Evolutionary conservation across 148 eudicot species (phyloP), one percentile per base, ranked within the genome.

Genomic region (Cornus controversa): DNA sequence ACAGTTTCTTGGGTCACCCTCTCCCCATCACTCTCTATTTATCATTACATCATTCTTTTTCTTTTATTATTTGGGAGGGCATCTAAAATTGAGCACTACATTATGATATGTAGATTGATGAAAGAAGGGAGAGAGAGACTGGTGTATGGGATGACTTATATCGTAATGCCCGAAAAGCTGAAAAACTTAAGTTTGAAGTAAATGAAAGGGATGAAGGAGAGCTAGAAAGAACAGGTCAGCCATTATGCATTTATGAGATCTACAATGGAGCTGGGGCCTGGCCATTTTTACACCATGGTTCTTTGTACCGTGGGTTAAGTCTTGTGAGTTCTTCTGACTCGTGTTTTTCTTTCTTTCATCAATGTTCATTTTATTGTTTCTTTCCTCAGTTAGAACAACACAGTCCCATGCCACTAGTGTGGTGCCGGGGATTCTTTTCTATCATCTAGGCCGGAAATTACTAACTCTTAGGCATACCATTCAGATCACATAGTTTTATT

Each of bases 151-250:
- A 96, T 84, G 97, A 91, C 67, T 84, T 96, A 63, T 96, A 96
- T 75, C 87, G 90, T 62, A 92, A 82, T 90, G 99, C 96, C 77
- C 89, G 94, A 65, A 96, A 89, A 88, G 86, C 97, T 67, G 99
- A 96, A 77, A 96, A 93, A 80, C 87, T 96, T 10, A 89, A 81
- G 80, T 90, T 87, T 77, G 94, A 96, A 91, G 78, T 80, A 40
- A 90, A 93, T 80, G 98, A 93, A 91, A 90, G 94, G 81, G 99
- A 96, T 80, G 99, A 96, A 73, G 99, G 99, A 60, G 99, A 96
- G 86, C 89, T 96, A 58, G 98, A 96, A 85, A 88, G 99, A 79
- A 93, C 93, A 22, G 99, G 99, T 47, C 97, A 90, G 73, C 80
- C 86, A 63, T 65, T 96, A 66, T 90, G 97, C 90, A 88, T 96